Conservation (phyloP, 208 protist genomes). For the Endotrypanum monterogeii region DNA sequence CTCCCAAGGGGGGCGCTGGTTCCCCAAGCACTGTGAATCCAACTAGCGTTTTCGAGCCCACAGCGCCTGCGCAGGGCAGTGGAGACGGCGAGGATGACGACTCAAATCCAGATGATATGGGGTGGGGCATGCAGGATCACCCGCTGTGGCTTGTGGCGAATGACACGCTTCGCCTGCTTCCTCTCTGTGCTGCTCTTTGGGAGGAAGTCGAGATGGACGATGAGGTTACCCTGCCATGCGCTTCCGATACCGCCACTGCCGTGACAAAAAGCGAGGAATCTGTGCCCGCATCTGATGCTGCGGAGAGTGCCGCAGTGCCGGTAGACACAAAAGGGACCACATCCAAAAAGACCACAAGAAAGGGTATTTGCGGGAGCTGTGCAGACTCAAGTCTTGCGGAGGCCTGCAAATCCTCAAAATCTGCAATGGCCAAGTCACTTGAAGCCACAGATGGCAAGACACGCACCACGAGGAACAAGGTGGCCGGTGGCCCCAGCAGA, state of each 20-base stretch:
- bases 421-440: neutral
- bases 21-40: neutral
- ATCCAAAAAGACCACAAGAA: neutral
- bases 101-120: slow-evolving; percentile 29
- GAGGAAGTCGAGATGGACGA: slow-evolving; percentile 38
- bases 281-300: neutral
- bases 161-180: slow-evolving; percentile 70
- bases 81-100: neutral
- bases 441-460: neutral
- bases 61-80: slow-evolving; percentile 4
- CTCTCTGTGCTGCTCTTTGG: slow-evolving; percentile 96
- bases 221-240: neutral
- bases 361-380: neutral
- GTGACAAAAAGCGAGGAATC: neutral
- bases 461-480: neutral
- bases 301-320: neutral
- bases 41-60: neutral
- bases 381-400: neutral
- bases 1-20: neutral
- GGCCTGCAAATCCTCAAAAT: neutral
- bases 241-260: neutral
- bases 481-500: neutral
- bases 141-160: slow-evolving; percentile 82
- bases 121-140: slow-evolving; percentile 73
- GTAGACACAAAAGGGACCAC: neutral